phyloP scores from a whole-genome alignment of 768 basidiomycete genomes.

The Obba rivulosa region DNA sequence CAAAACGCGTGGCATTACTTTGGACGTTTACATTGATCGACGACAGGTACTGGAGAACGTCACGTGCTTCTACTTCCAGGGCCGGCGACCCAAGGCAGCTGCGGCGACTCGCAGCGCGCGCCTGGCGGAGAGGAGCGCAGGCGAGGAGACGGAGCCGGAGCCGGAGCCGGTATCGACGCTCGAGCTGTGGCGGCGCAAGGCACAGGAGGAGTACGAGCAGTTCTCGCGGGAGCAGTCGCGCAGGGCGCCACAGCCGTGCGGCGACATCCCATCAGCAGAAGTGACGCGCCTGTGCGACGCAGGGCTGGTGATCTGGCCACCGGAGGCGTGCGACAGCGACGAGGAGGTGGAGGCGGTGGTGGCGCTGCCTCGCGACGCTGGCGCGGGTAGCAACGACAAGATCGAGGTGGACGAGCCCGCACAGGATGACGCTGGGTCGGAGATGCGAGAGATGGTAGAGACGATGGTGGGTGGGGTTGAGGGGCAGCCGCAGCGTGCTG shows the following conservation, averaged over 20 bases:
- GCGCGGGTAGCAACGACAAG: neutral
- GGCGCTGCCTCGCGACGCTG: neutral
- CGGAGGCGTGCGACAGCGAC: slow-evolving; percentile 4
- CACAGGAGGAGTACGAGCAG: slow-evolving; percentile 41
- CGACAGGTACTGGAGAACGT: slow-evolving; percentile 45
- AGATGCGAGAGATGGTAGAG: neutral
- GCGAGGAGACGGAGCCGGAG: slow-evolving; percentile 8
- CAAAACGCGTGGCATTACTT: neutral
- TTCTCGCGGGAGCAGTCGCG: slow-evolving; percentile 20
- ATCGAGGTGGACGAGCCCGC: slow-evolving; percentile 3
- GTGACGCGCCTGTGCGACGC: slow-evolving; percentile 42
- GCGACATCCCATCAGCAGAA: slow-evolving; percentile 42
- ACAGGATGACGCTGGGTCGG: neutral
- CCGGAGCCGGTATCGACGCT: slow-evolving; percentile 11
- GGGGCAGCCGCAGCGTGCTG: neutral
- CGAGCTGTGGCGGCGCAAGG: slow-evolving; percentile 18
- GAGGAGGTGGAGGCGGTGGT: neutral
- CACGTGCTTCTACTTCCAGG: slow-evolving; percentile 30
- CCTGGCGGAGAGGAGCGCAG: slow-evolving; percentile 17
- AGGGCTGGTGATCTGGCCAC: slow-evolving; percentile 39
- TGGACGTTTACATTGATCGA: slow-evolving; percentile 11
- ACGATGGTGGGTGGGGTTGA: slow-evolving; percentile 4
- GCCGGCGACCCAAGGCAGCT: slow-evolving; percentile 39
- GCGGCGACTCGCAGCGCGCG: slow-evolving; percentile 28
- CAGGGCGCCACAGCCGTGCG: slow-evolving; percentile 34